Base-by-base conservation (phyloP, 148 eudicot genomes). In the Silene uniflora region DNA sequence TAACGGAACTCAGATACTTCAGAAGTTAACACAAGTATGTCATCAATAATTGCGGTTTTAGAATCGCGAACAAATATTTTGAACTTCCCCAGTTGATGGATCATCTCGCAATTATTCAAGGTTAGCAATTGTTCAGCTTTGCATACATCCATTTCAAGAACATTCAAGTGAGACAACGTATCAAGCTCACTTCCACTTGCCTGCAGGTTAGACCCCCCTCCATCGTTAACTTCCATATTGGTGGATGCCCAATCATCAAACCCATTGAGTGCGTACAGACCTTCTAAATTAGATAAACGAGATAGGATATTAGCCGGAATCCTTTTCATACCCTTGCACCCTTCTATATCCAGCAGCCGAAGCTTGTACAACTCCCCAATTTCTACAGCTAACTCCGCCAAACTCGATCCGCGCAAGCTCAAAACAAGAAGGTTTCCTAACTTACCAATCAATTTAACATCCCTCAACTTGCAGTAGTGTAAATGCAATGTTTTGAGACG, bases 291-390 rank as follows among this genome's bases (percentile, higher is more conserved):
- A n/a, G n/a, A n/a, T n/a, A n/a, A n/a, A n/a, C n/a, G n/a, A n/a
- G n/a, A n/a, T n/a, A n/a, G n/a, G n/a, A n/a, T n/a, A n/a, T 77
- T 44, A 69, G 68, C 49, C 10, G 59, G 61, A 11, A 77, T 77
- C 3, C 39, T 55, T 9, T 1, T 3, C 13, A 0, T 13, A 3
- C 44, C 16, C 0, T 39, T n/a, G 29, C 75, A 70, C 27, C 8
- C 8, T 10, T n/a, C 13, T 52, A 77, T 61, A 62, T 77, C 80
- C 69, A 77, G 35, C 69, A 77, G 25, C 3, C 74, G 75, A 46
- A 77, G 80, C 0, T 71, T 77, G 49, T 4, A 12, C 67, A 77
- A 63, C 3, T 46, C 63, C 21, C 62, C 25, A 16, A 71, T 61
- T 61, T 47, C 74, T 19, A 22, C 52, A 0, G 80, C 29, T 46